Evolutionary conservation across 768 basidiomycete genomes (phyloP), one percentile per base, ranked within the genome.

Genomic region (Tricholoma hemisulphureum): DNA sequence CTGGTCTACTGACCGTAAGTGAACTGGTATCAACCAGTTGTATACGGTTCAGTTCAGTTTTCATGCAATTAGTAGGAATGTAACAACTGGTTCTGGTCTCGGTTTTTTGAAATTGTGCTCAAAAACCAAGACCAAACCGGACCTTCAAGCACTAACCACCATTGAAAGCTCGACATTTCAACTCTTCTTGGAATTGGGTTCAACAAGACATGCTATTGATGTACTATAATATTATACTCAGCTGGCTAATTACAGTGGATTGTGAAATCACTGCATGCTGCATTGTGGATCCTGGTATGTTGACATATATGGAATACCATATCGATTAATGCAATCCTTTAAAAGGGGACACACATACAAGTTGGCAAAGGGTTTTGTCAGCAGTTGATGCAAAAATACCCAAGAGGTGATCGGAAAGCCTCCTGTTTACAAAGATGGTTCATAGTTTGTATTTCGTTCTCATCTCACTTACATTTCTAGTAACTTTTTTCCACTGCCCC

Each of bases 141-240:
- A n/a, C n/a, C n/a, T n/a, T n/a, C n/a, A n/a, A n/a, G n/a, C n/a
- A n/a, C n/a, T n/a, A n/a, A n/a, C n/a, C n/a, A n/a, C 88, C 92
- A 2, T 80, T 98, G 66, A 98, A 99, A 75, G 97, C 95, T 11
- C 91, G 97, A 46, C 95, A 89, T 69, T 98, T 99, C 79, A 95
- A 98, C 70, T 98, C 96, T 2, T 94, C 91, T 6, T 99, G 96
- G 97, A 99, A 99, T 70, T 99, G 97, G 97, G 96, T 90, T 45
- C 88, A 96, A 59, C 97, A 99, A 76, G 95, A 97, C 60, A 93
- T 95, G 16, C 80, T 98, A 24, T 78, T 93, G 58, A 95, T 99
- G 93, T 98, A 88, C 77, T 98, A 95, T 74, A 96, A 98, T 71
- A 97, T 99, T 75, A 94, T 99, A 65, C 94, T 95, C 64, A 96